A percentile compares a stretch with the other conserved stretches of the same genome.
phyloP scores from a whole-genome alignment of 164 flowering plant genomes.

The Liriodendron chinense region DNA sequence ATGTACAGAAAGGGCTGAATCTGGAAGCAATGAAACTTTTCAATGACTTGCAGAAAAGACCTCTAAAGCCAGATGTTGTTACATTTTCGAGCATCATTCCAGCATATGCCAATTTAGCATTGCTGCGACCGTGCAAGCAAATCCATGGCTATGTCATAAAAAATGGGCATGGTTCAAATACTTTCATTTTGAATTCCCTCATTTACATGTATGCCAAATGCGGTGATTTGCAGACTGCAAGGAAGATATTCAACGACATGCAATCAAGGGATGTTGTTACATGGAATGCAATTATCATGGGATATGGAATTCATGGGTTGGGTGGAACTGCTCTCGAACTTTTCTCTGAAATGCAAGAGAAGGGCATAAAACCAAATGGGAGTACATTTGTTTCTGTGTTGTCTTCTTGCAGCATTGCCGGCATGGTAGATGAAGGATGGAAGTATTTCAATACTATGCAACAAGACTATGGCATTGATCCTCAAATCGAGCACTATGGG shows the following conservation, averaged over 20 bases:
- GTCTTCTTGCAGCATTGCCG: slow-evolving; percentile 59
- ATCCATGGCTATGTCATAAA: slow-evolving; percentile 48
- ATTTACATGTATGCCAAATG: slow-evolving; percentile 63
- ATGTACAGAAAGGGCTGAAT: slow-evolving; percentile 21
- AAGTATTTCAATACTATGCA: slow-evolving; percentile 49
- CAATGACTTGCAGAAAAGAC: slow-evolving; percentile 19
- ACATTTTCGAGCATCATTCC: slow-evolving; percentile 59
- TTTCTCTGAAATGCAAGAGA: slow-evolving; percentile 43
- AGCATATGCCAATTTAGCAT: slow-evolving; percentile 49
- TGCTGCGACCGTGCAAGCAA: slow-evolving; percentile 43
- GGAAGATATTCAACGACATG: slow-evolving; percentile 40
- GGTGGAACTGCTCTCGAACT: slow-evolving; percentile 36
- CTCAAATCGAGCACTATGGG: slow-evolving; percentile 67
- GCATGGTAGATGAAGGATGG: slow-evolving; percentile 62
- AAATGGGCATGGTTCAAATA: slow-evolving; percentile 24
- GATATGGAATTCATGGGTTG: slow-evolving; percentile 64
- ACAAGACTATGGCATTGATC: slow-evolving; percentile 41
- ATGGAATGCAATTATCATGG: slow-evolving; percentile 73
- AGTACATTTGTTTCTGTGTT: slow-evolving; percentile 67
- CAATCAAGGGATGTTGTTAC: slow-evolving; percentile 49
- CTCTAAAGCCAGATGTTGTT: slow-evolving; percentile 43
- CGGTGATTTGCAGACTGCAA: slow-evolving; percentile 48
- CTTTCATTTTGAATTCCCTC: slow-evolving; percentile 48
- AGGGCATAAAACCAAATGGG: slow-evolving; percentile 42
- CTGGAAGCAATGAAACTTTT: slow-evolving; percentile 22